phyloP scores from a whole-genome alignment of 495 filamentous ascomycete genomes.

The Jackrogersella multiformis region DNA sequence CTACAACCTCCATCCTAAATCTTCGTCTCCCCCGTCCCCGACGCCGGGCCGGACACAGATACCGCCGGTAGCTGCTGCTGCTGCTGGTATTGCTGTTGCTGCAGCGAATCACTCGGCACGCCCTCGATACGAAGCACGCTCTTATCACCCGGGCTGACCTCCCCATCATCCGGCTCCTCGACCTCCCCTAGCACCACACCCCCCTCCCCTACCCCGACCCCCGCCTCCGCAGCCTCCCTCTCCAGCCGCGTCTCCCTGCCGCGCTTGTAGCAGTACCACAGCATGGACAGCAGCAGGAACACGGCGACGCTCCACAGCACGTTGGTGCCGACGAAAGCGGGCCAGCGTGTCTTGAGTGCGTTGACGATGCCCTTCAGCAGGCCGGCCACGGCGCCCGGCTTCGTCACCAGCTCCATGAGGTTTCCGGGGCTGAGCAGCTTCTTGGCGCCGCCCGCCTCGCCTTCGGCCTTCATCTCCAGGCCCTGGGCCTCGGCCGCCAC shows the following conservation, averaged over 20 bases:
- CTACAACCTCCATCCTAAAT: too few species aligned
- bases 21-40: not conserved
- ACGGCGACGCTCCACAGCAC: conserved; percentile 85
- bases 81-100: not conserved
- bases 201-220: not conserved
- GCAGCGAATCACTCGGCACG: not conserved
- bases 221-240: conserved; percentile 58
- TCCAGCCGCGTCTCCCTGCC: conserved; percentile 85
- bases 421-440: conserved; percentile 48
- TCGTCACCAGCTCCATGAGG: conserved; percentile 82
- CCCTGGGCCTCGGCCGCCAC: conserved; percentile 77
- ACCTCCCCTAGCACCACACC: not conserved
- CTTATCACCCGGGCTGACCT: not conserved
- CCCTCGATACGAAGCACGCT: not conserved
- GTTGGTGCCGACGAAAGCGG: conserved; percentile 84
- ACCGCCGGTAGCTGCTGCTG: too few species aligned
- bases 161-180: not conserved
- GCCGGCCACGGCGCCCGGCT: conserved; percentile 81
- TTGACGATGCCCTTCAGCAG: conserved; percentile 88
- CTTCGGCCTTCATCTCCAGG: conserved; percentile 39
- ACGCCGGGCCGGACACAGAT: conserved; percentile 9
- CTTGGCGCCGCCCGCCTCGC: conserved; percentile 5
- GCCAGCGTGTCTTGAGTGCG: conserved; percentile 83
- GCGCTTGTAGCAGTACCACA: conserved; percentile 98
- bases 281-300: conserved; percentile 84